Evolutionary conservation across 1,139 yeast species (phyloP), one percentile per base, ranked within the genome.

Genomic region (Hemisphaericaspora xylofermentans): DNA sequence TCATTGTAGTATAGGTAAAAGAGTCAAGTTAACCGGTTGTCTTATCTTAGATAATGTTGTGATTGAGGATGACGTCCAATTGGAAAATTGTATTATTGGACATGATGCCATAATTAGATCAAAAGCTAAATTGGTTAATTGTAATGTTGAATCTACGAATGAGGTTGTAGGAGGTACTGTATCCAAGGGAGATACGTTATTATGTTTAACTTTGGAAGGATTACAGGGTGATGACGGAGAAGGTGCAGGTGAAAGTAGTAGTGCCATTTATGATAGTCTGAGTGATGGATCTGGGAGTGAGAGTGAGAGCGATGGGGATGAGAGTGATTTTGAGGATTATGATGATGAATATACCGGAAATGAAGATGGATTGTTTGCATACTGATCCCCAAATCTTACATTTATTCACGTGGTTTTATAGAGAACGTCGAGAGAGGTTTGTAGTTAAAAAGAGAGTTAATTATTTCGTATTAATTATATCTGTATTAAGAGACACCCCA

Each of bases 61-160:
- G 1, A 68, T 94, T 33, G 95, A 80, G 38, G 96, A 93, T 59
- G 97, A 88, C 49, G 84, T 78, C n/a, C 80, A 72, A 39, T 67
- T 94, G 49, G 98, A 94, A 61, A 93, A 91, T 64, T 89, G 96
- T 63, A 82, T 93, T 21, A 68, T 94, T 44, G 98, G 98, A 18
- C 70, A 72, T 36, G 70, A 71, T 37, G 93, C 82, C 2, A 65
- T 67, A 14, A 74, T 94, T 33, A 82, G 78, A 22, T 54, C 70
- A 43, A 84, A 83, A 58, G 66, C 77, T 35, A 79, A 75, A 54
- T 73, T 88, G 51, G 78, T 80, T 10, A 84, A 84, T 51, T 89
- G 96, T 69, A 83, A 88, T 49, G 84, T 93, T 22, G 98, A 91
- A 60, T 88, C 95, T 12, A 73, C 81, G 1, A 87, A 83, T 56